Conservation (phyloP, 345 rosid species). For the Abelmoschus esculentus region DNA sequence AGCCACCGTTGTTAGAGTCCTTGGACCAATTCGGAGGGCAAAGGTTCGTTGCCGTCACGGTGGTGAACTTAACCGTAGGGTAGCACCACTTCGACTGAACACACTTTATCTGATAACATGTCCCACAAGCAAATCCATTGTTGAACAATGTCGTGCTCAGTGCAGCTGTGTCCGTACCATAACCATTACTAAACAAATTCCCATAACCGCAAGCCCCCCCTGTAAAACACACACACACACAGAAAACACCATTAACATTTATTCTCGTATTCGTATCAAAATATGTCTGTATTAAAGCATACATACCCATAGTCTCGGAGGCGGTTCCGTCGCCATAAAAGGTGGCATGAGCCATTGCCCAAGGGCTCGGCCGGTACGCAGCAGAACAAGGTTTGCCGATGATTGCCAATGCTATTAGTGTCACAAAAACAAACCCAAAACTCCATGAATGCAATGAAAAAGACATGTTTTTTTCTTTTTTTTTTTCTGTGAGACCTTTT, state of each 20-base stretch:
- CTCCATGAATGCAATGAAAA: neutral
- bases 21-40: constrained; percentile 74
- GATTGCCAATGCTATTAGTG: neutral
- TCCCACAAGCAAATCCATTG: constrained; percentile 72
- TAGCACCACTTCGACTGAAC: constrained; percentile 46
- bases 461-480: neutral
- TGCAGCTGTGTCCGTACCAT: constrained; percentile 61
- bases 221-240: neutral
- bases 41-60: constrained; percentile 75
- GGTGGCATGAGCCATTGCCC: constrained; percentile 61
- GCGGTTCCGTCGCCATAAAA: constrained; percentile 63
- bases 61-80: constrained; percentile 27
- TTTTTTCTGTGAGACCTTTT: neutral
- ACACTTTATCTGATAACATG: constrained; percentile 64
- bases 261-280: no score
- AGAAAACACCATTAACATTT: no score
- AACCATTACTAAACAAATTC: constrained; percentile 52
- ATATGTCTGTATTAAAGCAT: neutral
- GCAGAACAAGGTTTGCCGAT: neutral
- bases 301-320: constrained; percentile 57
- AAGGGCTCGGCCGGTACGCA: constrained; percentile 28
- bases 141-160: constrained; percentile 63
- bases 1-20: constrained; percentile 62
- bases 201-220: constrained; percentile 96
- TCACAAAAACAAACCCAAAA: neutral